phyloP scores from a whole-genome alignment of 768 basidiomycete genomes.

The Trichaptum fuscoviolaceum region DNA sequence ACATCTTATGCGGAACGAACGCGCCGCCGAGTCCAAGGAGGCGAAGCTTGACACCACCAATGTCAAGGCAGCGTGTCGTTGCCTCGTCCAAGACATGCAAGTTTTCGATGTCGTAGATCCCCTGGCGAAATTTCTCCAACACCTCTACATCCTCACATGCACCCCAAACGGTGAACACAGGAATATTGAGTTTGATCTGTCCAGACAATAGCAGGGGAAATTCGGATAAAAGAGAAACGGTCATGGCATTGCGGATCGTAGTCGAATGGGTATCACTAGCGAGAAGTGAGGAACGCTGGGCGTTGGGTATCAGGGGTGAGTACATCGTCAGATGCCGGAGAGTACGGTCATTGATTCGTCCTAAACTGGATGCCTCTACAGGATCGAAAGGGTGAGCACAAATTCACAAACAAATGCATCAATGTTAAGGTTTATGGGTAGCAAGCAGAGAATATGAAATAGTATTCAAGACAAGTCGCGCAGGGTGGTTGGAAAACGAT shows the following conservation, averaged over 20 bases:
- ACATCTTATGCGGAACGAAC: slow-evolving; percentile 90
- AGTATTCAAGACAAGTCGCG: neutral
- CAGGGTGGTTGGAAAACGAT: neutral
- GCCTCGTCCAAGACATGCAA: slow-evolving; percentile 92
- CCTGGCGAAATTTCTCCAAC: slow-evolving; percentile 87
- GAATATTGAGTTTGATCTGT: slow-evolving; percentile 85
- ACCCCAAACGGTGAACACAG: slow-evolving; percentile 96
- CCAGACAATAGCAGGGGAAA: slow-evolving; percentile 89
- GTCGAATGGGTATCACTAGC: slow-evolving; percentile 63
- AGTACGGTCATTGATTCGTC: slow-evolving; percentile 91
- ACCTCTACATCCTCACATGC: slow-evolving; percentile 94
- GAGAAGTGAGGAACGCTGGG: slow-evolving; percentile 76
- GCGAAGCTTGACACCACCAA: slow-evolving; percentile 90
- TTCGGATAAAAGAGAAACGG: slow-evolving; percentile 81
- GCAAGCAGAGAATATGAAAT: slow-evolving; percentile 6
- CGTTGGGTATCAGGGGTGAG: slow-evolving; percentile 85
- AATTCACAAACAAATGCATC: neutral
- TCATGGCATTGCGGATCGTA: slow-evolving; percentile 66
- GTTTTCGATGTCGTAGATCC: slow-evolving; percentile 80
- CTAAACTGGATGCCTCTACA: slow-evolving; percentile 71
- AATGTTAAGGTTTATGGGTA: neutral
- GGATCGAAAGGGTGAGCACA: slow-evolving; percentile 5
- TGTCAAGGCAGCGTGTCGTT: slow-evolving; percentile 85
- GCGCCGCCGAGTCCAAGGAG: slow-evolving; percentile 96
- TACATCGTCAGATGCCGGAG: slow-evolving; percentile 95